These are phyloP conservation scores for Botrytis paeoniae DNA, from an alignment of 2,329 filamentous ascomycete genomes.

Conservation along the genomic window DNA sequence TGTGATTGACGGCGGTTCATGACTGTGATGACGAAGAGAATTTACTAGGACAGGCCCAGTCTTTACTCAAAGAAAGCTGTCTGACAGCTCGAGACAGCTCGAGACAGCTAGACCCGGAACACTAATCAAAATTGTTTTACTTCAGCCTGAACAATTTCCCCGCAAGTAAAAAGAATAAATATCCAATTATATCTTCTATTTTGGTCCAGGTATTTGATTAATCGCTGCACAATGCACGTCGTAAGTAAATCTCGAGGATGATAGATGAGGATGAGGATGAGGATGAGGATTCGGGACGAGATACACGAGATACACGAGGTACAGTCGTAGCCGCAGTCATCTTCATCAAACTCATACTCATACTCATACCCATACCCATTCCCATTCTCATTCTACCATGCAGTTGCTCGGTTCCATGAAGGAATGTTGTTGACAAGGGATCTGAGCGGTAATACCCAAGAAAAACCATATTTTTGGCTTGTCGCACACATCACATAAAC, in stretches of 20 bases:
- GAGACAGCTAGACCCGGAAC: not conserved
- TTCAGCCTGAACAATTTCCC: constrained; percentile 3
- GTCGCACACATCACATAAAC: not conserved
- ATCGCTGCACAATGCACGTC: not conserved
- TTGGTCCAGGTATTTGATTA: not conserved
- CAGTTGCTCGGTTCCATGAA: not conserved
- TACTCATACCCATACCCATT: not conserved
- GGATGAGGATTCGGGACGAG: not conserved
- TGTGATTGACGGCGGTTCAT: not conserved
- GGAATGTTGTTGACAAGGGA: constrained; percentile 1
- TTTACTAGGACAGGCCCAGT: not conserved
- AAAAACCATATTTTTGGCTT: not conserved
- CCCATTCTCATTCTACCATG: not conserved
- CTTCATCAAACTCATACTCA: not conserved
- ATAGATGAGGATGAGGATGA: not conserved
- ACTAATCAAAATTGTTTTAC: not conserved
- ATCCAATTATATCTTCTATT: not conserved
- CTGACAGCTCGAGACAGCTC: not conserved
- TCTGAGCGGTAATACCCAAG: not conserved
- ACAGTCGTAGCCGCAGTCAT: not conserved
- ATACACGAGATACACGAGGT: not conserved
- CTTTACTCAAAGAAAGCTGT: not conserved
- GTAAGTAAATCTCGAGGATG: too few relatives aligned
- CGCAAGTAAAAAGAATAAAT: not conserved
- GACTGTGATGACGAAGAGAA: not conserved